phyloP scores from a whole-genome alignment of 1,284 basidiomycete species.

The Cystobasidiaceae sp. region DNA sequence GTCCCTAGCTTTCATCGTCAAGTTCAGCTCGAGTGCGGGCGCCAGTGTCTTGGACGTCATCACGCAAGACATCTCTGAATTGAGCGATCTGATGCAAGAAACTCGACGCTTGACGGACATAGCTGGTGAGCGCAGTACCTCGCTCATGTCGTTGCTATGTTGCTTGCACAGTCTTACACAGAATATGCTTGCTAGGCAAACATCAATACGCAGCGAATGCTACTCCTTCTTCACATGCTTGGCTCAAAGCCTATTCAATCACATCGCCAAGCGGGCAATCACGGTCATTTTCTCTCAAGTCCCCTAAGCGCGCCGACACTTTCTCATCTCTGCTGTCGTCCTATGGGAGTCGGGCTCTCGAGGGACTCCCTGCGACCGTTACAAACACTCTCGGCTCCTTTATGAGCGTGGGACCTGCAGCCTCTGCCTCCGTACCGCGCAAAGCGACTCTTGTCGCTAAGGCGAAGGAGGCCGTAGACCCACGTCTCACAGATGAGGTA shows the following conservation, averaged over 20 bases:
- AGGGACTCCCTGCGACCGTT: constrained; percentile 8
- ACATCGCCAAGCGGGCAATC: not conserved
- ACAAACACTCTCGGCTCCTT: constrained; percentile 6
- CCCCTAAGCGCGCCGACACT: not conserved
- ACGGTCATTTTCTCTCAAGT: not conserved
- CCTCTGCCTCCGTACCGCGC: not conserved
- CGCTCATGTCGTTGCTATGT: not conserved
- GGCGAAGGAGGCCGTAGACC: not conserved
- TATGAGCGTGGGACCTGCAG: not conserved
- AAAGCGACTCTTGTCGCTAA: not conserved
- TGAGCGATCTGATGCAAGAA: constrained; percentile 14
- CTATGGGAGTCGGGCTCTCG: constrained; percentile 17
- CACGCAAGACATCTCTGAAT: not conserved
- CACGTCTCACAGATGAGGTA: not conserved
- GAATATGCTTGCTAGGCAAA: not conserved
- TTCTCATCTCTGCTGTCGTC: constrained; percentile 15
- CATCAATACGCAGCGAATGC: not conserved
- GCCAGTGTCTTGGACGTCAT: not conserved
- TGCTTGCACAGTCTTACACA: not conserved
- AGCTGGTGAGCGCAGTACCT: not conserved
- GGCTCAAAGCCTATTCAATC: constrained; percentile 2
- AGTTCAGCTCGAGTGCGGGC: not conserved
- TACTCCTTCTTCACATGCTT: constrained; percentile 2
- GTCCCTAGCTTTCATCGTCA: not conserved
- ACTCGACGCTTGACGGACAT: constrained; percentile 4